Percentiles rank a stretch among this genome's conserved stretches.
Conservation (phyloP, 148 eudicot species). For the Suaeda aralocaspica region DNA sequence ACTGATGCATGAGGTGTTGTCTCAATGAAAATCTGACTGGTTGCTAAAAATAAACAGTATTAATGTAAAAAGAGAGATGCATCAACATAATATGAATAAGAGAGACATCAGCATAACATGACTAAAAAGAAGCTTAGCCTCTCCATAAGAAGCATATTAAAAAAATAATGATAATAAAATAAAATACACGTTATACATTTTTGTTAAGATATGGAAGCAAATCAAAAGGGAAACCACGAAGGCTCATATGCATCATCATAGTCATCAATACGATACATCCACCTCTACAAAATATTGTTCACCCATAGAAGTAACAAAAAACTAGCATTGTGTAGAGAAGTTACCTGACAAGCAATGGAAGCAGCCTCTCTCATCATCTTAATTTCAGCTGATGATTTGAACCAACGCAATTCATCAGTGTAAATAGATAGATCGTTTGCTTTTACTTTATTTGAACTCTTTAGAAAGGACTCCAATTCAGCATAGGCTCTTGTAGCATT, state of each 20-base stretch:
- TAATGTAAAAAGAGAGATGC: background rate
- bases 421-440: slow-evolving; percentile 63
- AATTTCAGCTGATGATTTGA: slow-evolving; percentile 77
- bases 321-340: background rate
- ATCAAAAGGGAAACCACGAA: background rate
- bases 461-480: slow-evolving; percentile 58
- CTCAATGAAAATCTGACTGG: background rate
- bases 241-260: background rate
- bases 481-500: slow-evolving; percentile 55
- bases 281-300: background rate
- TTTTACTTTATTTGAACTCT: slow-evolving; percentile 38
- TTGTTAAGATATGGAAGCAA: background rate
- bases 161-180: too few relatives aligned
- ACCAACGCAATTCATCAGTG: slow-evolving; percentile 79
- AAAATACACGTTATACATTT: background rate
- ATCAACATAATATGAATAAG: background rate
- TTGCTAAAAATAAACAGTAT: background rate
- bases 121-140: background rate
- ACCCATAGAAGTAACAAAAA: background rate
- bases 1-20: background rate
- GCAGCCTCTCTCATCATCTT: slow-evolving; percentile 77
- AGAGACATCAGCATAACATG: background rate
- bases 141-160: background rate
- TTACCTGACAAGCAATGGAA: slow-evolving; percentile 81
- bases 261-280: background rate